These are phyloP conservation scores for Ophiostoma ips DNA, from an alignment of 2,329 filamentous ascomycete genomes.

Conservation along the genomic window DNA sequence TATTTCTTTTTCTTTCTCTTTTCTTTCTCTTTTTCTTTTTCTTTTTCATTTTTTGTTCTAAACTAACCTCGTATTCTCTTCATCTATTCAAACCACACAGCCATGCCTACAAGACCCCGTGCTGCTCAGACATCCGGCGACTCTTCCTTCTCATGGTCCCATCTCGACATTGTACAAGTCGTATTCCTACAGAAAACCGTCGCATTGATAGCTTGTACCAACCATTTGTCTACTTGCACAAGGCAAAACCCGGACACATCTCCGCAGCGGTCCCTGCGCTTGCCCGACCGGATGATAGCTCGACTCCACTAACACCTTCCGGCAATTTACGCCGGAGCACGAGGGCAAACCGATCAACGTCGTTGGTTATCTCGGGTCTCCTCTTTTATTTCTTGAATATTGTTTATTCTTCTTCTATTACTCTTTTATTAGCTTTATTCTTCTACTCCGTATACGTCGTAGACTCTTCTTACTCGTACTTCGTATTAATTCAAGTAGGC, in stretches of 20 bases:
- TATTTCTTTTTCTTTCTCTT: background rate
- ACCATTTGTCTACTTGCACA: background rate
- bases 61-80: too few species aligned
- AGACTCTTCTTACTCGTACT: too few species aligned
- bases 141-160: background rate
- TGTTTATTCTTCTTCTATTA: background rate
- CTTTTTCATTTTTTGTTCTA: background rate
- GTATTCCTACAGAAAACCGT: too few species aligned
- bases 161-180: too few species aligned
- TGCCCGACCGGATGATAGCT: too few species aligned
- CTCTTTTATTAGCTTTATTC: background rate
- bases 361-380: background rate
- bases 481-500: too few species aligned
- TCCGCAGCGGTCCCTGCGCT: background rate
- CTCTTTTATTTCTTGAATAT: slow-evolving; percentile 1
- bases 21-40: background rate
- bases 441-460: too few species aligned
- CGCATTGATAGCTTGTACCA: background rate
- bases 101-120: too few species aligned
- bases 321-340: slow-evolving; percentile 7
- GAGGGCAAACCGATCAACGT: slow-evolving; percentile 1
- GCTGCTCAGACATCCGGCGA: background rate
- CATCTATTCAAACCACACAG: background rate
- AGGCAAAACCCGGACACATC: background rate
- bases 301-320: background rate